These are phyloP conservation scores for Fennellomyces sp. DNA, from an alignment of 371 early-diverging fungal species.

Conservation along the genomic window DNA sequence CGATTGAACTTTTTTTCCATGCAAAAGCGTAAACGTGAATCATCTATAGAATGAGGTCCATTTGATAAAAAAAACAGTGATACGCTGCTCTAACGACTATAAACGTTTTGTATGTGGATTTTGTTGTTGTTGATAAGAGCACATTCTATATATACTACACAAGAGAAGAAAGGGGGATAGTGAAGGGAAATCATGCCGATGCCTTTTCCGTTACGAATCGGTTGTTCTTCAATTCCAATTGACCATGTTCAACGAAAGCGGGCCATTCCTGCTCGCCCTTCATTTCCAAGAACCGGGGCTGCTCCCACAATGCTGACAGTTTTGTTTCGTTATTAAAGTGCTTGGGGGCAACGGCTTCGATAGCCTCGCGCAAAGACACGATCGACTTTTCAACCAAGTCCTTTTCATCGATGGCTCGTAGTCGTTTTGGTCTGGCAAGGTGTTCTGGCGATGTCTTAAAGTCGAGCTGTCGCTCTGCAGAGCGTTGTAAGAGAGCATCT, in stretches of 20 bases:
- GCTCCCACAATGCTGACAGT: slow-evolving; percentile 51
- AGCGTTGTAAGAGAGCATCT: slow-evolving; percentile 62
- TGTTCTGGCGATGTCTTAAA: slow-evolving; percentile 37
- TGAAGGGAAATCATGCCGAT: not conserved
- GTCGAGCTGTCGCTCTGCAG: slow-evolving; percentile 38
- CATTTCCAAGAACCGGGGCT: slow-evolving; percentile 43
- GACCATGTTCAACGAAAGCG: slow-evolving; percentile 45
- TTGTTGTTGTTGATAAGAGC: no score
- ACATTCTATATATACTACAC: not conserved
- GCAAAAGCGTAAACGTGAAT: no score
- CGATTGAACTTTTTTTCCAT: no score
- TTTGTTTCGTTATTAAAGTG: slow-evolving; percentile 24
- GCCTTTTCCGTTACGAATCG: slow-evolving; percentile 32
- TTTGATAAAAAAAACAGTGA: no score
- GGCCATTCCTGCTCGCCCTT: slow-evolving; percentile 51
- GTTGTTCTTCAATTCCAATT: slow-evolving; percentile 45
- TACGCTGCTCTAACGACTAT: no score
- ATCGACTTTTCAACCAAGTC: slow-evolving; percentile 43
- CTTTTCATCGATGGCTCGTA: slow-evolving; percentile 43
- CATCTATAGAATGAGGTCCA: no score
- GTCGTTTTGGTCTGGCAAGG: slow-evolving; percentile 46
- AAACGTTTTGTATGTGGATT: no score
- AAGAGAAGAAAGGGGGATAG: not conserved
- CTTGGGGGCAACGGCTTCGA: slow-evolving; percentile 28
- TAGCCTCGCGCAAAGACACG: slow-evolving; percentile 43